Evolutionary conservation across 2,329 filamentous ascomycete species (phyloP).

Genomic region (Monilinia laxa): DNA sequence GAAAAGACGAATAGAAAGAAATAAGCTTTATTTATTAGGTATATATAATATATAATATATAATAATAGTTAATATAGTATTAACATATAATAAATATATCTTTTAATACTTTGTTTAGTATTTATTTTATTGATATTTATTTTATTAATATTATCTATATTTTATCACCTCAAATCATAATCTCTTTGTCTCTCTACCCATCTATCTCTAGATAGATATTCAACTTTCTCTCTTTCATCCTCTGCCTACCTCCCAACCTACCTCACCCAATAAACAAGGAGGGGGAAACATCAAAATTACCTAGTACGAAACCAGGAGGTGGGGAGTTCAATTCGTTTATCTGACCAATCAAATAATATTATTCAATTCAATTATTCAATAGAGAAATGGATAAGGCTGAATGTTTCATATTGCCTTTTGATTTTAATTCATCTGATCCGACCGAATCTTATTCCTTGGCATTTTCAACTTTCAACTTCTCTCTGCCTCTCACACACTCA

Average conservation of each 20-base stretch:
- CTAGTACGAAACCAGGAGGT: background rate
- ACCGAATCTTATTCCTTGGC: background rate
- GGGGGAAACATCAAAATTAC: background rate
- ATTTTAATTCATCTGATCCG: background rate
- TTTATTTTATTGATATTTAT: no score
- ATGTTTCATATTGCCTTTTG: background rate
- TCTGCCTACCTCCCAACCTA: no score
- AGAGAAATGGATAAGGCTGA: slow-evolving; percentile 13
- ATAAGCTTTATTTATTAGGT: no score
- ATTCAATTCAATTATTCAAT: no score
- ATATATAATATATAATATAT: no score
- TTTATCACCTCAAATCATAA: background rate
- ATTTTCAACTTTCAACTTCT: background rate
- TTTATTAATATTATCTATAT: no score
- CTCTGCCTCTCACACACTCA: background rate
- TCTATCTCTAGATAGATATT: no score
- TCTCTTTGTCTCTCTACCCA: background rate
- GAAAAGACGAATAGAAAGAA: no score
- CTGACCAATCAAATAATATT: background rate
- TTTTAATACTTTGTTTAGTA: no score
- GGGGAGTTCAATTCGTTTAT: background rate
- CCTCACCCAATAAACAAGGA: no score
- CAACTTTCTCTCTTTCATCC: background rate
- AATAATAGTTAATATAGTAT: no score
- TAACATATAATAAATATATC: no score